phyloP scores from a whole-genome alignment of 306 rosid species.

The Sicyos edulis region DNA sequence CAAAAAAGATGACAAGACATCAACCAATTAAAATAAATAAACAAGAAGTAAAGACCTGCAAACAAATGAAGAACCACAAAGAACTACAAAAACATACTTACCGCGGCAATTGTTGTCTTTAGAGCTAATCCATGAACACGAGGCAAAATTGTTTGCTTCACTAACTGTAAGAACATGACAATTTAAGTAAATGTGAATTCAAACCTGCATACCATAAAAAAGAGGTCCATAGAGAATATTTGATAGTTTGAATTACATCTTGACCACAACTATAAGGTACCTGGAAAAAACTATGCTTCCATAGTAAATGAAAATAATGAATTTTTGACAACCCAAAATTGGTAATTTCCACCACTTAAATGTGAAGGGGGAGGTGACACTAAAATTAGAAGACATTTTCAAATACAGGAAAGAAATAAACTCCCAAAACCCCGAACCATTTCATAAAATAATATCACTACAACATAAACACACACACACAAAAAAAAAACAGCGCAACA shows the following conservation, averaged over 20 bases:
- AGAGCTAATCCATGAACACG: conserved; percentile 95
- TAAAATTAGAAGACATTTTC: too few species aligned
- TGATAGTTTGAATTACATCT: background rate
- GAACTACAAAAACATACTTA: conserved; percentile 36
- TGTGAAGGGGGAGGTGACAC: too few species aligned
- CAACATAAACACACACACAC: background rate
- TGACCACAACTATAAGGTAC: background rate
- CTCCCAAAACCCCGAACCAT: background rate
- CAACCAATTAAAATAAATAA: conserved; percentile 7
- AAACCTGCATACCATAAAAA: conserved; percentile 19
- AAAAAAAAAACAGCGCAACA: background rate
- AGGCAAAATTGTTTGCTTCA: conserved; percentile 81
- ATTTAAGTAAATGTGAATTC: conserved; percentile 14
- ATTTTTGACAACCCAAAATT: background rate
- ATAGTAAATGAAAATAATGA: background rate
- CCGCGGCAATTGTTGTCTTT: conserved; percentile 96
- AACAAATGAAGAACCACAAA: conserved; percentile 16
- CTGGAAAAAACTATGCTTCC: background rate
- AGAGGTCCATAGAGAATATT: conserved; percentile 8
- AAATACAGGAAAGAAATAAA: background rate
- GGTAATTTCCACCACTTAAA: too few species aligned
- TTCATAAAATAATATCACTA: background rate
- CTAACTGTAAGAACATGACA: conserved; percentile 50
- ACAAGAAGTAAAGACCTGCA: background rate
- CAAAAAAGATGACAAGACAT: background rate